phyloP scores from a whole-genome alignment of 768 basidiomycete species.

The Piloderma croceum region DNA sequence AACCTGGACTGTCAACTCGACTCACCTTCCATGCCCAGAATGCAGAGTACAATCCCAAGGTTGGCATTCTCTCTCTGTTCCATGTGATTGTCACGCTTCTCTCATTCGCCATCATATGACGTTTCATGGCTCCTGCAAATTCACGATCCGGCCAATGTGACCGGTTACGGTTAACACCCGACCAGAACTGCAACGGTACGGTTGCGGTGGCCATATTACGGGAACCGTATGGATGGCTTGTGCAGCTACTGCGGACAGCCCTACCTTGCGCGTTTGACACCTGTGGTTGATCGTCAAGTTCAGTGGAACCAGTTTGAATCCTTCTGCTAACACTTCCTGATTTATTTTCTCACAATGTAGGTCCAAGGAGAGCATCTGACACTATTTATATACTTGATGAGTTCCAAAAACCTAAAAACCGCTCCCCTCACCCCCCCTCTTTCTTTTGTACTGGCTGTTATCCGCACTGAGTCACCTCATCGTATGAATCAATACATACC shows the following conservation, averaged over 20 bases:
- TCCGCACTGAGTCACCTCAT: no score
- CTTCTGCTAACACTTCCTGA: constrained; percentile 45
- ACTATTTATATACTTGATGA: constrained; percentile 97
- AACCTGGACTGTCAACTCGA: constrained; percentile 95
- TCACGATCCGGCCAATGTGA: no score
- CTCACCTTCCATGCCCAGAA: constrained; percentile 97
- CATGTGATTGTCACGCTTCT: constrained; percentile 41
- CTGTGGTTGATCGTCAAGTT: constrained; percentile 3
- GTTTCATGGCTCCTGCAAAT: constrained; percentile 99
- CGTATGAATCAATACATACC: no score
- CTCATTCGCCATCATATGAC: constrained; percentile 64
- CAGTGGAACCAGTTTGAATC: constrained; percentile 41
- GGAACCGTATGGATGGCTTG: no score
- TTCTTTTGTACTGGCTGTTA: no score
- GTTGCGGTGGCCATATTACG: no score
- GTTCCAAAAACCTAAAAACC: constrained; percentile 85
- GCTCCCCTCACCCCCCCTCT: neutral
- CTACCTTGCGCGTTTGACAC: constrained; percentile 33
- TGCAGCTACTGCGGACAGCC: no score
- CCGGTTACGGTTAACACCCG: no score
- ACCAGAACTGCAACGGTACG: no score
- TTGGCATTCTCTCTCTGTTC: constrained; percentile 55
- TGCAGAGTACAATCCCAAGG: constrained; percentile 99
- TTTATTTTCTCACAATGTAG: constrained; percentile 45
- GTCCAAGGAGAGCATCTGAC: constrained; percentile 99